Conservation (phyloP, 306 rosid genomes). For the Castanea crenata region DNA sequence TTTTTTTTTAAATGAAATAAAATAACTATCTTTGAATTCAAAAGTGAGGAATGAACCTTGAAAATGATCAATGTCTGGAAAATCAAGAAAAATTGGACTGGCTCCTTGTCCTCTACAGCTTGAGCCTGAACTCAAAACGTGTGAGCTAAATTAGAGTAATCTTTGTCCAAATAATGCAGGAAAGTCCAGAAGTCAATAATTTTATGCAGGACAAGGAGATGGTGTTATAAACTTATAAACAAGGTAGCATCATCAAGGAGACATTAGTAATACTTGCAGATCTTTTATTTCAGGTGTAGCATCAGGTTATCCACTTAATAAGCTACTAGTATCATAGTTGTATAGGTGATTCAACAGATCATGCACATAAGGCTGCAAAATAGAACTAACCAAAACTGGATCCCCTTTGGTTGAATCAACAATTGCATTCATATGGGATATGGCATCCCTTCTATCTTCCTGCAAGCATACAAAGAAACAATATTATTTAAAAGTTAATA, state of each 20-base stretch:
- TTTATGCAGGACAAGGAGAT: constrained; percentile 18
- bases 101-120: constrained; percentile 73
- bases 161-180: constrained; percentile 4
- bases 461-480: constrained; percentile 32
- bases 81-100: constrained; percentile 79
- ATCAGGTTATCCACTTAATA: constrained; percentile 2
- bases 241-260: constrained; percentile 5
- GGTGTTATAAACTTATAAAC: constrained; percentile 5
- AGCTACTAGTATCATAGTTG: background rate
- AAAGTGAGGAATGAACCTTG: constrained; percentile 53
- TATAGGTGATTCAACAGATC: background rate
- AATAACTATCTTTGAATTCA: constrained; percentile 4
- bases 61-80: constrained; percentile 63
- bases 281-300: background rate
- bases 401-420: constrained; percentile 53
- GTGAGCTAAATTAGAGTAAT: constrained; percentile 22
- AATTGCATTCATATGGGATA: constrained; percentile 52
- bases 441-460: constrained; percentile 69
- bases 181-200: constrained; percentile 4
- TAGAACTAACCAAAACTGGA: constrained; percentile 68
- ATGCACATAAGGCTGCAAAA: constrained; percentile 14
- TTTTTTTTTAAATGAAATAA: background rate
- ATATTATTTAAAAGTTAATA: constrained; percentile 8
- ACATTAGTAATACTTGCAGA: constrained; percentile 4
- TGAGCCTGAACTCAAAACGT: constrained; percentile 57